These are phyloP conservation scores for Diddensiella caesifluorescens DNA, from an alignment of 805 yeast species.

Conservation along the genomic window DNA sequence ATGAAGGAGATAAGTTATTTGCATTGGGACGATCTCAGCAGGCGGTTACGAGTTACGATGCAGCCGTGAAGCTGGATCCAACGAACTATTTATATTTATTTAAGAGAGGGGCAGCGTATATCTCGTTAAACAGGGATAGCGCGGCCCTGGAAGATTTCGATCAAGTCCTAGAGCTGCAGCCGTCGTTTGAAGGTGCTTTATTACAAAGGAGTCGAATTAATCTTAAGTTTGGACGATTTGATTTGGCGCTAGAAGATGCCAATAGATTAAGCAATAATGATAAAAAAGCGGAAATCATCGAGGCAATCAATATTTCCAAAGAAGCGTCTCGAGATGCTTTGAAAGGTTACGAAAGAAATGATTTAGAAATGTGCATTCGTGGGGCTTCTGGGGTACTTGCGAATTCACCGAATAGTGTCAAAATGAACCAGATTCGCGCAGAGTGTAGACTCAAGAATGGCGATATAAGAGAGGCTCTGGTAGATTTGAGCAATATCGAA, in stretches of 20 bases:
- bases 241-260: slow-evolving; percentile 23
- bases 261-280: slow-evolving; percentile 12
- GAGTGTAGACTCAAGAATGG: slow-evolving; percentile 30
- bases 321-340: slow-evolving; percentile 15
- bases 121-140: slow-evolving; percentile 31
- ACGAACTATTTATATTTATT: slow-evolving; percentile 29
- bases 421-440: slow-evolving; percentile 30
- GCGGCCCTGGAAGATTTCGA: slow-evolving; percentile 35
- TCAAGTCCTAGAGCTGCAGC: slow-evolving; percentile 30
- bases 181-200: slow-evolving; percentile 33
- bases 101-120: slow-evolving; percentile 35
- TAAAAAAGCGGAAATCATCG: slow-evolving; percentile 16
- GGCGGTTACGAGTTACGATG: slow-evolving; percentile 24
- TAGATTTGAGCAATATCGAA: slow-evolving; percentile 31
- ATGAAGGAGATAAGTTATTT: slow-evolving; percentile 14
- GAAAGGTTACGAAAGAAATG: slow-evolving; percentile 13
- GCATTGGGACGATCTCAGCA: slow-evolving; percentile 12
- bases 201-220: slow-evolving; percentile 31
- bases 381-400: slow-evolving; percentile 27
- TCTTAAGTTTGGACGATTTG: slow-evolving; percentile 30
- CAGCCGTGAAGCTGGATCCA: slow-evolving; percentile 27
- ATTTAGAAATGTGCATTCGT: slow-evolving; percentile 23
- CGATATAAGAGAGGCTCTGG: slow-evolving; percentile 30
- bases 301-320: slow-evolving; percentile 15
- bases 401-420: slow-evolving; percentile 26